These are phyloP conservation scores for Stygiomarasmius scandens DNA, from an alignment of 1,284 basidiomycete species.

Conservation along the genomic window DNA sequence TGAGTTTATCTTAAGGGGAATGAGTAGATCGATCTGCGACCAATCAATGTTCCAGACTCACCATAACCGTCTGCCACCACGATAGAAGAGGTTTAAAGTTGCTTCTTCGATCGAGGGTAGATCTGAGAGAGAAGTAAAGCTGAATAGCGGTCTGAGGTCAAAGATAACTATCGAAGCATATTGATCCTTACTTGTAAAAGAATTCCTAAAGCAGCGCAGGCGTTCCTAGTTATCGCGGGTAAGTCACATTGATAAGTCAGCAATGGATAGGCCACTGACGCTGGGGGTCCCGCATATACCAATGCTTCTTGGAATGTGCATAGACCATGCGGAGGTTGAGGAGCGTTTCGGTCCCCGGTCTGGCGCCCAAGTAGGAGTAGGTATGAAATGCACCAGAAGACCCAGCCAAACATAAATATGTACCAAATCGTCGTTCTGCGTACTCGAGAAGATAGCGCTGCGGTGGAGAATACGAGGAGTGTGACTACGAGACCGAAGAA, in stretches of 20 bases:
- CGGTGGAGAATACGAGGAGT: not conserved
- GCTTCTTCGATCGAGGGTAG: not conserved
- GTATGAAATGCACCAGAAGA: conserved; percentile 27
- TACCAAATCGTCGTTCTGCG: conserved; percentile 2
- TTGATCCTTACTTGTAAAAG: not conserved
- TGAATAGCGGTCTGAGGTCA: not conserved
- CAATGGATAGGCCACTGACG: not conserved
- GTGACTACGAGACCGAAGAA: not conserved
- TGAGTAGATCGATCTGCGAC: not conserved
- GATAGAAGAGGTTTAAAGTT: not conserved
- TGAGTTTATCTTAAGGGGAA: not conserved
- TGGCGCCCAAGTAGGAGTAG: conserved; percentile 27
- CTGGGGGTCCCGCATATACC: conserved; percentile 25
- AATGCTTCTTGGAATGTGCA: conserved; percentile 27
- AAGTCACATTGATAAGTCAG: no score
- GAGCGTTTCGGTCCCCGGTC: no score
- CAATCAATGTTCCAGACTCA: not conserved
- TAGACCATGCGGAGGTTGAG: conserved; percentile 21
- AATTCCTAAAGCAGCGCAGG: not conserved
- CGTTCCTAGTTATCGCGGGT: not conserved
- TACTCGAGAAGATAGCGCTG: not conserved
- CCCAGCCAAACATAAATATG: conserved; percentile 14
- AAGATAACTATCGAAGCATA: no score
- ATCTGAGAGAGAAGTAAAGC: not conserved
- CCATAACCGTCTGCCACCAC: not conserved